phyloP scores from a whole-genome alignment of 2,329 filamentous ascomycete species.

The Colletotrichum filicis region DNA sequence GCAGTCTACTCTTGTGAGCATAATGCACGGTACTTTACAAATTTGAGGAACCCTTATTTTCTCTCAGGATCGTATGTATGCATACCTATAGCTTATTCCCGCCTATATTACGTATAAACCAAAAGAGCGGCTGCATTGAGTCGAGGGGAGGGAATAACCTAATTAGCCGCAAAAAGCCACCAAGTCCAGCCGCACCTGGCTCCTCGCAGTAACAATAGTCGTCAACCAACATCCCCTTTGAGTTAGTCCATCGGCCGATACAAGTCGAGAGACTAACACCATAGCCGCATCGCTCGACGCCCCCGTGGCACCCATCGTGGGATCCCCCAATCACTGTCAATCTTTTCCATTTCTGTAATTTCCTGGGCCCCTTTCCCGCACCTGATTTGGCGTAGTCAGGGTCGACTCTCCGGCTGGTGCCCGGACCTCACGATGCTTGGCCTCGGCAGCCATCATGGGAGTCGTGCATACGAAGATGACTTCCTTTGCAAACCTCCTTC shows the following conservation, averaged over 20 bases:
- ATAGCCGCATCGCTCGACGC: conserved; percentile 4
- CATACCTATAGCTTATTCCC: background rate
- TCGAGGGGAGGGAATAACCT: background rate
- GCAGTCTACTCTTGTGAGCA: background rate
- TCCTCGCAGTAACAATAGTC: conserved; percentile 6
- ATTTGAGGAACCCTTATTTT: background rate
- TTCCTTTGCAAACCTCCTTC: background rate
- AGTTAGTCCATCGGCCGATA: conserved; percentile 21
- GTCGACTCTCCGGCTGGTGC: conserved; percentile 7
- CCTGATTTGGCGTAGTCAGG: conserved; percentile 9
- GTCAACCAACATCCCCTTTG: background rate
- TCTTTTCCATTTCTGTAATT: conserved; percentile 30
- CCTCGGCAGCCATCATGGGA: conserved; percentile 4
- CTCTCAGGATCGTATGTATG: conserved; percentile 4
- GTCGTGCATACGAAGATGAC: conserved; percentile 3
- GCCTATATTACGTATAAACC: too few relatives aligned
- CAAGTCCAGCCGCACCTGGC: background rate
- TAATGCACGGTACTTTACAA: background rate
- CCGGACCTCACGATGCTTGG: conserved; percentile 23
- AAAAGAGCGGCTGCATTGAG: background rate
- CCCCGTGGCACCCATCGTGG: conserved; percentile 18
- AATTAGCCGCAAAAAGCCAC: background rate
- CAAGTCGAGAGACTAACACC: background rate
- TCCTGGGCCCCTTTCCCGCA: conserved; percentile 22
- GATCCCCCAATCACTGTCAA: conserved; percentile 32